A percentile compares a stretch with the other conserved stretches of the same genome.
Evolutionary conservation across 148 eudicot species (phyloP).

Genomic region (Amaranthus palmeri): DNA sequence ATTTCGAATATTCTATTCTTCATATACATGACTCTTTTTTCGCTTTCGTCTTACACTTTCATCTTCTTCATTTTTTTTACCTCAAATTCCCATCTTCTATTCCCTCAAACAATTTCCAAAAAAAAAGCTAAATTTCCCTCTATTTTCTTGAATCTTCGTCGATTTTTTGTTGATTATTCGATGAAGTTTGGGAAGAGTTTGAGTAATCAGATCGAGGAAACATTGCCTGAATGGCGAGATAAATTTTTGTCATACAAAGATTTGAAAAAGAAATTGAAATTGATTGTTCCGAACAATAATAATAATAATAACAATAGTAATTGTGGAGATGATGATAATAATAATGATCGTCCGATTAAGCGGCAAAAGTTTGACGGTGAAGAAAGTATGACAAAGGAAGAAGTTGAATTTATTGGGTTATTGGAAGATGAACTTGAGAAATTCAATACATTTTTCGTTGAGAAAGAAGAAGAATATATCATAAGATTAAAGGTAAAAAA

Average conservation of each 20-base stretch:
- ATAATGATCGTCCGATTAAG: constrained; percentile 38
- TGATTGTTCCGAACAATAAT: constrained; percentile 41
- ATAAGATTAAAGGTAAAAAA: constrained; percentile 75
- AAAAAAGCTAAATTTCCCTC: neutral
- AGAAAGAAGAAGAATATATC: constrained; percentile 92
- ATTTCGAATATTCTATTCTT: constrained; percentile 36
- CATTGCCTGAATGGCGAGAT: constrained; percentile 93
- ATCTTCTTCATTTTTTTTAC: neutral
- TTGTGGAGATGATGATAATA: constrained; percentile 10
- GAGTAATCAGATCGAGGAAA: constrained; percentile 89
- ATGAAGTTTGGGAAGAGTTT: constrained; percentile 97
- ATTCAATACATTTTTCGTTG: constrained; percentile 78
- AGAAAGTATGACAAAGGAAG: constrained; percentile 53
- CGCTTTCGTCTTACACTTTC: neutral
- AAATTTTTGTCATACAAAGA: constrained; percentile 89
- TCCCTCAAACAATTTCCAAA: neutral
- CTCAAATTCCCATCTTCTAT: neutral
- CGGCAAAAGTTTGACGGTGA: constrained; percentile 35
- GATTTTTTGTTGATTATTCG: neutral
- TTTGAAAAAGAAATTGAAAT: constrained; percentile 74
- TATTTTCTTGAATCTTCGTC: neutral
- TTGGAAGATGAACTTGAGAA: constrained; percentile 87
- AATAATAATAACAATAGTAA: neutral
- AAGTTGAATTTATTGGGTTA: constrained; percentile 56
- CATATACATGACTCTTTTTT: constrained; percentile 18